phyloP scores from a whole-genome alignment of 805 yeast genomes.

The Danielozyma ontarioensis region DNA sequence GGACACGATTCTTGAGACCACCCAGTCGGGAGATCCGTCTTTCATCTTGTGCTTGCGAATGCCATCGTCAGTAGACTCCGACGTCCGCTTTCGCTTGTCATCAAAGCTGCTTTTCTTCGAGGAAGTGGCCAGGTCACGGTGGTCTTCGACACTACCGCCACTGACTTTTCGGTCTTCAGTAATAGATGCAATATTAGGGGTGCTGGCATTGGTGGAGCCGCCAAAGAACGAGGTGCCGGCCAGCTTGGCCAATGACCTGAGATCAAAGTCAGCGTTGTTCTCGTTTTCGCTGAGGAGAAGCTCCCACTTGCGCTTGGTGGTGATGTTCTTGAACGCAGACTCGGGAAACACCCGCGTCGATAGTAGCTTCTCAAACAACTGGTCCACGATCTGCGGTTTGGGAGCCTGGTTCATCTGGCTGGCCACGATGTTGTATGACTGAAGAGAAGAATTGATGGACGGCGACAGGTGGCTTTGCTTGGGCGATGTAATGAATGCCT shows the following conservation, averaged over 20 bases:
- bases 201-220: neutral
- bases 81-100: constrained; percentile 6
- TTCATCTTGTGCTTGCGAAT: constrained; percentile 16
- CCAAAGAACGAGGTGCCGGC: no score
- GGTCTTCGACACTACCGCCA: neutral
- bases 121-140: constrained; percentile 2
- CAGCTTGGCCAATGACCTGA: constrained; percentile 16
- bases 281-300: constrained; percentile 36
- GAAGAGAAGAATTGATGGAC: no score
- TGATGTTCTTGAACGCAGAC: constrained; percentile 25
- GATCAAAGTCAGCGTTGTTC: constrained; percentile 31
- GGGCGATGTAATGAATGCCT: constrained; percentile 1
- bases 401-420: constrained; percentile 32
- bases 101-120: constrained; percentile 7
- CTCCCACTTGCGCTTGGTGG: constrained; percentile 40
- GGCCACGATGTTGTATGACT: constrained; percentile 29
- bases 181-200: neutral
- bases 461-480: constrained; percentile 4
- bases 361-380: constrained; percentile 34
- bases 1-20: constrained; percentile 30
- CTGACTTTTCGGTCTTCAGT: neutral
- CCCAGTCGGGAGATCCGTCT: constrained; percentile 40
- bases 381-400: constrained; percentile 29
- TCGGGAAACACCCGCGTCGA: constrained; percentile 33
- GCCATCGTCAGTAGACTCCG: constrained; percentile 4